These are phyloP conservation scores for Seminavis robusta DNA, from an alignment of 108 stramenopile genomes.

Conservation along the genomic window DNA sequence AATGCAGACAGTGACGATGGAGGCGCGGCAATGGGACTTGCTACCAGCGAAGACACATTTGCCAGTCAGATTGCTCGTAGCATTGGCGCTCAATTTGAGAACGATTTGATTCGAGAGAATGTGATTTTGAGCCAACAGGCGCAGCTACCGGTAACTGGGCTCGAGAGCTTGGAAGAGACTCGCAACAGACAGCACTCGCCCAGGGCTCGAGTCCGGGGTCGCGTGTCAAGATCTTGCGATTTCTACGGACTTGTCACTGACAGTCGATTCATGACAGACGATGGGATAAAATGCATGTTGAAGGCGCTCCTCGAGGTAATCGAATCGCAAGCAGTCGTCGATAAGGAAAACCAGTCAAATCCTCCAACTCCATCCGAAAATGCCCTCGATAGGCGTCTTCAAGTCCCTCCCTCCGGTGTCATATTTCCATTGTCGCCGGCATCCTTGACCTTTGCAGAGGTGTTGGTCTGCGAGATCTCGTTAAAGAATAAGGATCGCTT, in stretches of 20 bases:
- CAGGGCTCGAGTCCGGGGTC: conserved; percentile 67
- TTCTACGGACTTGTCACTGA: conserved; percentile 67
- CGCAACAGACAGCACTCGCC: conserved; percentile 32
- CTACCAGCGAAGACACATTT: conserved; percentile 11
- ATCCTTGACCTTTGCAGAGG: conserved; percentile 83
- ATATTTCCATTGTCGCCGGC: conserved; percentile 65
- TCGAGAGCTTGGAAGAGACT: conserved; percentile 68
- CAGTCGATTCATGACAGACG: conserved; percentile 66
- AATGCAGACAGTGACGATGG: conserved; percentile 72
- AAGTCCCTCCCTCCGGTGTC: not conserved
- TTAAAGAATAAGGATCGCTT: conserved; percentile 78
- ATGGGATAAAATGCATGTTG: conserved; percentile 42
- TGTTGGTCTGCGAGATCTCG: conserved; percentile 77
- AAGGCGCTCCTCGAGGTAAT: conserved; percentile 61
- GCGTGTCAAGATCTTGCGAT: conserved; percentile 56
- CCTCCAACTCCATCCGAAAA: conserved; percentile 14
- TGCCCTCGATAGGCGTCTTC: not conserved
- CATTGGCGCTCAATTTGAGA: conserved; percentile 70
- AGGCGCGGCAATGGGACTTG: conserved; percentile 32
- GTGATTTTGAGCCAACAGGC: conserved; percentile 28
- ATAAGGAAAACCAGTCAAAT: not conserved
- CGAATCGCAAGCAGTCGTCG: not conserved
- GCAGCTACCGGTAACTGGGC: conserved; percentile 70
- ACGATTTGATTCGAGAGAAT: conserved; percentile 61
- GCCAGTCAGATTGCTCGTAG: conserved; percentile 14